Conservation (phyloP, 2,329 filamentous ascomycete genomes). For the Epichloe typhina region DNA sequence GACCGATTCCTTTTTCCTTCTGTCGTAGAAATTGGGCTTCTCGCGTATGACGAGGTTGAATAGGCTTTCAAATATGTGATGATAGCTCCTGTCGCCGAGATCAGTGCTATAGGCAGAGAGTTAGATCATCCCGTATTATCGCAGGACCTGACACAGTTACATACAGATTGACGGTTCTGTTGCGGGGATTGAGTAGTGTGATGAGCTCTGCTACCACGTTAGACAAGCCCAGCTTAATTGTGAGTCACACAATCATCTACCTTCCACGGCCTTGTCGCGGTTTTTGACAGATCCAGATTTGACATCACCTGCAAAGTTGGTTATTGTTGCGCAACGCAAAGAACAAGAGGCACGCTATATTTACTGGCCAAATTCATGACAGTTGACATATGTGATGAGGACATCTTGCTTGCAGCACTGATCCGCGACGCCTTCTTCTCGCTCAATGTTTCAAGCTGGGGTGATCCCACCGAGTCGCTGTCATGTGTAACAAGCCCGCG, state of each 20-base stretch:
- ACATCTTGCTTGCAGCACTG: conserved; percentile 13
- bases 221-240: not conserved
- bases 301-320: conserved; percentile 17
- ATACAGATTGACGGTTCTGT: conserved; percentile 24
- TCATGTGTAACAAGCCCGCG: not conserved
- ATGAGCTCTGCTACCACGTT: conserved; percentile 19
- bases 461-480: not conserved
- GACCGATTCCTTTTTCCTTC: conserved; percentile 31
- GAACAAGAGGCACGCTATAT: not conserved
- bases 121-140: not conserved
- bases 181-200: conserved; percentile 23
- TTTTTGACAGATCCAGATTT: conserved; percentile 23
- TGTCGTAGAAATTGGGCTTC: conserved; percentile 48
- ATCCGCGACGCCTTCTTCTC: not conserved
- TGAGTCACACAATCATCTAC: conserved; percentile 13
- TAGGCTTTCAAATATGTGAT: conserved; percentile 67
- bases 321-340: conserved; percentile 6
- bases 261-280: conserved; percentile 28
- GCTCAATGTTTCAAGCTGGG: not conserved
- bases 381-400: conserved; percentile 19
- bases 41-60: conserved; percentile 59
- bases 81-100: conserved; percentile 65
- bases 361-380: conserved; percentile 23
- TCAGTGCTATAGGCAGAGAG: conserved; percentile 15
- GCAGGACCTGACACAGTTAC: conserved; percentile 5